These are phyloP conservation scores for Polyporus tsugae DNA, from an alignment of 1,284 basidiomycete genomes.

Conservation along the genomic window DNA sequence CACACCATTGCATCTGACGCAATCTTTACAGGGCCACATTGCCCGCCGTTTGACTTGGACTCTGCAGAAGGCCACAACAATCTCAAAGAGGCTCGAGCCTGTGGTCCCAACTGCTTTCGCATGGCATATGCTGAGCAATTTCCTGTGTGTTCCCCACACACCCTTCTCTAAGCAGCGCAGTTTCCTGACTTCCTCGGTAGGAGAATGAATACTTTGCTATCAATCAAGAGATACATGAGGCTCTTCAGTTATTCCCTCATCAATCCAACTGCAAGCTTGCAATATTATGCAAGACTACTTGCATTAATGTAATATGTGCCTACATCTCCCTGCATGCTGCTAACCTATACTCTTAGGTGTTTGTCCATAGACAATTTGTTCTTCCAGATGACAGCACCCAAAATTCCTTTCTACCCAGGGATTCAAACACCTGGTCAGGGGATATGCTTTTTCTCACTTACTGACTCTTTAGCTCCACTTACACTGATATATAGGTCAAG, in stretches of 20 bases:
- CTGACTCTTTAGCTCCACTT: not conserved
- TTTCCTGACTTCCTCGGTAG: not conserved
- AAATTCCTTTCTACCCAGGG: not conserved
- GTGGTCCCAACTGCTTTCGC: constrained; percentile 25
- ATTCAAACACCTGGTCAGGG: not conserved
- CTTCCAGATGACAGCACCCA: not conserved
- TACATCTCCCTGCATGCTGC: constrained; percentile 5
- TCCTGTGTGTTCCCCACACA: not conserved
- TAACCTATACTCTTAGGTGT: constrained; percentile 33
- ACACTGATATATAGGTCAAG: constrained; percentile 37
- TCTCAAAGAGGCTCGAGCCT: not conserved
- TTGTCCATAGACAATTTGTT: constrained; percentile 8
- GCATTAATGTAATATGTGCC: constrained; percentile 44
- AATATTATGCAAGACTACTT: constrained; percentile 47
- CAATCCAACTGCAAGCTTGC: constrained; percentile 48
- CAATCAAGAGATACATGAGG: constrained; percentile 19
- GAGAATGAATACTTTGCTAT: not conserved
- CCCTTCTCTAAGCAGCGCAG: not conserved
- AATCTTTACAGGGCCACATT: not conserved
- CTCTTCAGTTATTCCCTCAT: constrained; percentile 45
- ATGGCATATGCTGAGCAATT: not conserved
- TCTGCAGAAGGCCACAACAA: not conserved
- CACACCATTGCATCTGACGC: not conserved
- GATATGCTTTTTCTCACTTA: too few species aligned
- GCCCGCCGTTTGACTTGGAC: not conserved